These are phyloP conservation scores for Ogataea saltuana DNA, from an alignment of 805 yeast species.

Conservation along the genomic window DNA sequence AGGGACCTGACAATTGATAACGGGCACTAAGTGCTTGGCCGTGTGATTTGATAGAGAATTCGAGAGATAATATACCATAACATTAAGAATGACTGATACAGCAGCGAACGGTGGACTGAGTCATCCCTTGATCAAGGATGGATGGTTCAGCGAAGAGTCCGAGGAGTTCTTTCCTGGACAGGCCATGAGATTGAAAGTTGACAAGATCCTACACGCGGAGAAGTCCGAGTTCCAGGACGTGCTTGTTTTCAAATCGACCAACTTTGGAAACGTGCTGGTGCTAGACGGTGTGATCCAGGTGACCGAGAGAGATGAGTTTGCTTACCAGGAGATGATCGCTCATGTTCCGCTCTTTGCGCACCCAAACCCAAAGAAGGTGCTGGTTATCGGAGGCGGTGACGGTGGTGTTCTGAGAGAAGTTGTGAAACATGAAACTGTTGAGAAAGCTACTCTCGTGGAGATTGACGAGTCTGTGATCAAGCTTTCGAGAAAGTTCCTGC, in stretches of 20 bases:
- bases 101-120: conserved; percentile 44
- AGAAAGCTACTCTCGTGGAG: conserved; percentile 76
- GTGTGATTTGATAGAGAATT: neutral
- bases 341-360: conserved; percentile 83
- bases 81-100: conserved; percentile 9
- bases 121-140: conserved; percentile 55
- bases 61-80: neutral
- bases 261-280: conserved; percentile 85
- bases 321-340: conserved; percentile 89
- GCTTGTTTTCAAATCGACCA: conserved; percentile 70
- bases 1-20: neutral
- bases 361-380: conserved; percentile 68
- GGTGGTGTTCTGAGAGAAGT: conserved; percentile 93
- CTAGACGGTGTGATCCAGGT: conserved; percentile 90
- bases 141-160: conserved; percentile 82
- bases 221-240: conserved; percentile 79
- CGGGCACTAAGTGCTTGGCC: neutral
- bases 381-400: conserved; percentile 95
- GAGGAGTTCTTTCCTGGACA: conserved; percentile 85
- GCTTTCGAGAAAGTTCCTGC: conserved; percentile 69
- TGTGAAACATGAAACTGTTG: conserved; percentile 61
- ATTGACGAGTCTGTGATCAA: conserved; percentile 83
- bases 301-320: conserved; percentile 89
- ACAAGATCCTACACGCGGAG: conserved; percentile 63
- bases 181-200: conserved; percentile 67